Conservation (phyloP, 1,284 basidiomycete species). For the Moniliella sp. region DNA sequence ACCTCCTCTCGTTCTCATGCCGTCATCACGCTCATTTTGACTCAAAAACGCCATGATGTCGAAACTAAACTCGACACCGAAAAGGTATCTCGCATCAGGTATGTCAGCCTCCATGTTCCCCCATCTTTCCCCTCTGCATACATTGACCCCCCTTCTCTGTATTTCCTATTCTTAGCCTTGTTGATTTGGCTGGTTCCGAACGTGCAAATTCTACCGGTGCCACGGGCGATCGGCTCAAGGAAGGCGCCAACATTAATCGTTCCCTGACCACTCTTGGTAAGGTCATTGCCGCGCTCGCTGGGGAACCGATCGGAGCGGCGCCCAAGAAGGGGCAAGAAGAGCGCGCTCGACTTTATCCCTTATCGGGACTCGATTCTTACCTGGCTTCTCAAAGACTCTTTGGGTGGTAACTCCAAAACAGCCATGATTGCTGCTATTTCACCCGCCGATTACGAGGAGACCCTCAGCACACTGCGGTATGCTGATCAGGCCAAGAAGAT, state of each 20-base stretch:
- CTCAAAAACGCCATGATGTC: conserved; percentile 13
- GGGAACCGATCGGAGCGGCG: conserved; percentile 10
- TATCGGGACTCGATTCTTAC: conserved; percentile 26
- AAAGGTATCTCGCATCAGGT: conserved; percentile 23
- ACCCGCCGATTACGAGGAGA: conserved; percentile 93
- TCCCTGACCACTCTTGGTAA: conserved; percentile 15
- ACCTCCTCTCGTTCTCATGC: conserved; percentile 25
- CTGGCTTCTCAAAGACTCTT: conserved; percentile 36
- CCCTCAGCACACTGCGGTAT: conserved; percentile 76
- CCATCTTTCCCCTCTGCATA: not conserved
- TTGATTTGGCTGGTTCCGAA: conserved; percentile 26
- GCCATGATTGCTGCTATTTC: conserved; percentile 73
- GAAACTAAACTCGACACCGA: conserved; percentile 21
- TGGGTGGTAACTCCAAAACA: conserved; percentile 33
- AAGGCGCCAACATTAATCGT: conserved; percentile 33
- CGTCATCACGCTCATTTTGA: conserved; percentile 23
- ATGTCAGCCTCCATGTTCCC: not conserved
- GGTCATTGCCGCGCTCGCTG: conserved; percentile 25
- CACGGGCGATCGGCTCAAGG: conserved; percentile 27
- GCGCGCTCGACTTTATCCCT: conserved; percentile 18
- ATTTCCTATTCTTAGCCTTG: conserved; percentile 6
- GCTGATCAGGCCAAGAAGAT: conserved; percentile 96
- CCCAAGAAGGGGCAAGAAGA: conserved; percentile 14
- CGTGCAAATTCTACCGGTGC: conserved; percentile 31
- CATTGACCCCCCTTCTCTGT: not conserved